A percentile compares a stretch with the other conserved stretches of the same genome.
phyloP scores from a whole-genome alignment of 768 basidiomycete species.

The Leccinum subgranulosum region DNA sequence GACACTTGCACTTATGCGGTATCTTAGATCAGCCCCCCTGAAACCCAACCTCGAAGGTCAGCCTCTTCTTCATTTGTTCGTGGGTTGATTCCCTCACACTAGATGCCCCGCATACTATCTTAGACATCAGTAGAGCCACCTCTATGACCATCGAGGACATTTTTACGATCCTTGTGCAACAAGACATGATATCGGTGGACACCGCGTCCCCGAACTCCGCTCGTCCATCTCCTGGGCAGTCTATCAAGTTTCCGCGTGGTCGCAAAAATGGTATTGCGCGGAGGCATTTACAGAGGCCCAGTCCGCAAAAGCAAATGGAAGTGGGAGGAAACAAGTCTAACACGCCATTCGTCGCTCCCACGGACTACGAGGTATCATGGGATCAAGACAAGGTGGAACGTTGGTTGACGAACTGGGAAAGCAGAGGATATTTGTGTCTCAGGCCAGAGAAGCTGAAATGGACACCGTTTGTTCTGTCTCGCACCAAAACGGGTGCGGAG shows the following conservation, averaged over 20 bases:
- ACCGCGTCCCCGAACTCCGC: slow-evolving; percentile 46
- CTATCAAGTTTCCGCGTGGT: slow-evolving; percentile 70
- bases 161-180: slow-evolving; percentile 65
- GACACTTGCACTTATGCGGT: slow-evolving; percentile 84
- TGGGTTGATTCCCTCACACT: slow-evolving; percentile 13
- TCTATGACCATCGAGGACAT: slow-evolving; percentile 92
- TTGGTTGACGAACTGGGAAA: slow-evolving; percentile 67
- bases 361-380: slow-evolving; percentile 73
- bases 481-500: slow-evolving; percentile 33
- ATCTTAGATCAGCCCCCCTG: slow-evolving; percentile 57
- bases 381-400: slow-evolving; percentile 61
- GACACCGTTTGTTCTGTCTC: slow-evolving; percentile 84
- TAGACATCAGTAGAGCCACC: slow-evolving; percentile 82
- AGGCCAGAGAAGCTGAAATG: slow-evolving; percentile 88
- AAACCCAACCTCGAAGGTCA: slow-evolving; percentile 73
- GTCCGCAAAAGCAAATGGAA: slow-evolving; percentile 43
- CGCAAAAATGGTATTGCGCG: slow-evolving; percentile 63
- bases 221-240: slow-evolving; percentile 72
- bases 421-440: slow-evolving; percentile 73
- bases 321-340: slow-evolving; percentile 37
- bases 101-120: slow-evolving; percentile 20
- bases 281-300: slow-evolving; percentile 54
- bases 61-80: slow-evolving; percentile 19
- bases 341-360: slow-evolving; percentile 59
- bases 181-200: slow-evolving; percentile 68